Percentiles rank a stretch among this genome's conserved stretches.
Evolutionary conservation across 139 green algal genomes (phyloP).

Genomic region (Chlamydomonas asymmetrica): DNA sequence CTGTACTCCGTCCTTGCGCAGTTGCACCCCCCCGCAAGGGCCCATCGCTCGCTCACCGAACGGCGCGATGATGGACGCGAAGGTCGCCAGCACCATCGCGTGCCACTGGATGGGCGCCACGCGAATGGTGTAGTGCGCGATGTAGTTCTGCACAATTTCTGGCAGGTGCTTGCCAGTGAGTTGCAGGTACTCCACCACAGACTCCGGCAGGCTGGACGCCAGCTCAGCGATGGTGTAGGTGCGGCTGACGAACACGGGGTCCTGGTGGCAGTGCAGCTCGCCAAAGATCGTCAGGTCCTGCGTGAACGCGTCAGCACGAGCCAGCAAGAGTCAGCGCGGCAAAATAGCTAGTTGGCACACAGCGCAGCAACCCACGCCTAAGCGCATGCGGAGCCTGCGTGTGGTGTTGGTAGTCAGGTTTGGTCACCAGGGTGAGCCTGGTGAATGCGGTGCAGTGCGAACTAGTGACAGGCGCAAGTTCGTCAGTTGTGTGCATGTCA

Average conservation of each 20-base stretch:
- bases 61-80: slow-evolving; percentile 94
- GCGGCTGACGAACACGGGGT: slow-evolving; percentile 58
- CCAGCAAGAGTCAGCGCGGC: too few relatives aligned
- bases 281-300: slow-evolving; percentile 56
- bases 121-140: slow-evolving; percentile 15
- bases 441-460: too few relatives aligned
- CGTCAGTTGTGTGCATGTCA: too few relatives aligned
- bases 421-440: too few relatives aligned
- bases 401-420: too few relatives aligned
- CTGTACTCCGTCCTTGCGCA: neutral
- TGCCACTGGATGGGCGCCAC: slow-evolving; percentile 67
- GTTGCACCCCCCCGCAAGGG: neutral
- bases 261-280: slow-evolving; percentile 43
- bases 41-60: slow-evolving; percentile 73
- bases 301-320: too few relatives aligned
- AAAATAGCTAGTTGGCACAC: too few relatives aligned
- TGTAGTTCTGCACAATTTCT: neutral
- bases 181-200: slow-evolving; percentile 15
- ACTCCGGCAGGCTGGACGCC: slow-evolving; percentile 29
- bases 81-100: slow-evolving; percentile 79
- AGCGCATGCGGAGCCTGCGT: too few relatives aligned
- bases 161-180: slow-evolving; percentile 18
- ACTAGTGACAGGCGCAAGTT: too few relatives aligned
- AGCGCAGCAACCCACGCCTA: too few relatives aligned
- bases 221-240: slow-evolving; percentile 52